Evolutionary conservation across 768 basidiomycete species (phyloP).

Genomic region (Leccinum variicolor): DNA sequence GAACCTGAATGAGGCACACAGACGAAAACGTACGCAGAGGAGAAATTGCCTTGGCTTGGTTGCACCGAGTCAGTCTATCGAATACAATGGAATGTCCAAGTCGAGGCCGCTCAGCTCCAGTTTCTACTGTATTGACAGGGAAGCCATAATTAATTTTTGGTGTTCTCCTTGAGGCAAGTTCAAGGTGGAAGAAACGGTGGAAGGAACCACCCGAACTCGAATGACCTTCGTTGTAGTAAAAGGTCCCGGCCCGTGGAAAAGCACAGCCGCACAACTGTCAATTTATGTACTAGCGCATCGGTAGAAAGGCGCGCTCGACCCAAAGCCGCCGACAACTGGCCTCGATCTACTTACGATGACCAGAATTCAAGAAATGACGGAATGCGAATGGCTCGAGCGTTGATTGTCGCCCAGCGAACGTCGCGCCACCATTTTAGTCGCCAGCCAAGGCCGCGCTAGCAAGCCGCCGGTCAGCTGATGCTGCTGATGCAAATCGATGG

Average conservation of each 20-base stretch:
- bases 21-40: neutral
- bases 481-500: neutral
- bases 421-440: neutral
- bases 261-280: neutral
- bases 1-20: neutral
- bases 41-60: neutral
- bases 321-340: neutral
- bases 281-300: neutral
- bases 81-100: neutral
- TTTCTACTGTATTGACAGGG: conserved; percentile 5
- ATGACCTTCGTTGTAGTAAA: too few relatives aligned
- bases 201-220: neutral
- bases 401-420: neutral
- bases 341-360: neutral
- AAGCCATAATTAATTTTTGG: neutral
- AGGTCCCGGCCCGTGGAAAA: neutral
- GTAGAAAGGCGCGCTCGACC: neutral
- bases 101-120: neutral
- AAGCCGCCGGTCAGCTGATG: neutral
- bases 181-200: conserved; percentile 3
- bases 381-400: neutral
- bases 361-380: neutral
- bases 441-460: neutral
- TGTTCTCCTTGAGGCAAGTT: neutral
- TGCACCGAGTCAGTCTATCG: neutral